Evolutionary conservation across 176 grass and related monocot genomes (phyloP).

Genomic region (Cenchrus americanus): DNA sequence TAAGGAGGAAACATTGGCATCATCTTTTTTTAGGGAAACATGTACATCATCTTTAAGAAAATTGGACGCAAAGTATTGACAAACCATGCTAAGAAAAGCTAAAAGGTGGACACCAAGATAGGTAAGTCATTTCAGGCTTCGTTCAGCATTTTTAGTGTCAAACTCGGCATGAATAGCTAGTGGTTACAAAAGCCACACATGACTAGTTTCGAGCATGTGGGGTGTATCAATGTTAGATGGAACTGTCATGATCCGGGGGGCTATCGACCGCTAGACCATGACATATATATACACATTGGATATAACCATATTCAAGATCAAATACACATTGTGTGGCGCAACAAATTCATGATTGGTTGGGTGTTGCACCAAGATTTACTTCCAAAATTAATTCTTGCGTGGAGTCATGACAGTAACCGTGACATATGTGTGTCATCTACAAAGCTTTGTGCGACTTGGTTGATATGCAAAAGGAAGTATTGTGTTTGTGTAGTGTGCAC

Average conservation of each 20-base stretch:
- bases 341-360: no score
- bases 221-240: not conserved
- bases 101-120: not conserved
- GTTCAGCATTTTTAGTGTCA: not conserved
- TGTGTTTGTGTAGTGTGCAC: no score
- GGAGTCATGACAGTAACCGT: no score
- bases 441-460: no score
- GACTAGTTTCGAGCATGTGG: not conserved
- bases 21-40: not conserved
- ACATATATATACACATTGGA: no score
- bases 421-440: no score
- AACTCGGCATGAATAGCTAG: not conserved
- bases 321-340: no score
- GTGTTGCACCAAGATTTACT: no score
- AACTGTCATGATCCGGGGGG: not conserved
- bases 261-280: no score
- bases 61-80: not conserved
- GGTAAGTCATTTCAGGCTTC: not conserved
- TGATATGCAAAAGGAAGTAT: no score
- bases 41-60: not conserved
- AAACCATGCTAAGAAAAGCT: not conserved
- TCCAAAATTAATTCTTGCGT: no score
- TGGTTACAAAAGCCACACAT: not conserved
- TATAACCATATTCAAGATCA: no score
- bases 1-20: not conserved